Evolutionary conservation across 352 stramenopile species (phyloP).

Genomic region (Globisporangium barbulae): DNA sequence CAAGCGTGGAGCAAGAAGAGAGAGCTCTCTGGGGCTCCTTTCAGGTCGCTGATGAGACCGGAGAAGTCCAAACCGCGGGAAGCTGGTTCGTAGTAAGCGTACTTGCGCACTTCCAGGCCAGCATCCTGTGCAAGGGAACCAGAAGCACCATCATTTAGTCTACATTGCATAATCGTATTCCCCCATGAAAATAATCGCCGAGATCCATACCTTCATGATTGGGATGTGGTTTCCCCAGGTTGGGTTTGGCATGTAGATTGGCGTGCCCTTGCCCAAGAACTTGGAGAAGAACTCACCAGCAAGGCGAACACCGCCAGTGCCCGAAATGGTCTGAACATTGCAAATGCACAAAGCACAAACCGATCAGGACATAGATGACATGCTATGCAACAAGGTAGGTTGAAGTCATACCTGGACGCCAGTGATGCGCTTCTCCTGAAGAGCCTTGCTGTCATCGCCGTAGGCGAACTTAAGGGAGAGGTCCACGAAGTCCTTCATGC

Average conservation of each 20-base stretch:
- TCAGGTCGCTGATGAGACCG: constrained; percentile 94
- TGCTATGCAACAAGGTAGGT: not conserved
- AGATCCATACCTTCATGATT: constrained; percentile 71
- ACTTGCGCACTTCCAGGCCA: constrained; percentile 74
- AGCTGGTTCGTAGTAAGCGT: constrained; percentile 85
- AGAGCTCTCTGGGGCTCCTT: constrained; percentile 90
- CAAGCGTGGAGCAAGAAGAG: constrained; percentile 98
- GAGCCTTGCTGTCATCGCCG: constrained; percentile 90
- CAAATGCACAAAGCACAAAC: not conserved
- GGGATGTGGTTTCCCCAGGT: constrained; percentile 99
- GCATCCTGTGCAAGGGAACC: constrained; percentile 36
- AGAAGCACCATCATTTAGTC: not conserved
- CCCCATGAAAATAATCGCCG: not conserved
- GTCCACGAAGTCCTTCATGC: constrained; percentile 95
- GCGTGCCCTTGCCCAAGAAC: constrained; percentile 82
- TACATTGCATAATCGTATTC: not conserved
- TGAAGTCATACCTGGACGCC: constrained; percentile 81
- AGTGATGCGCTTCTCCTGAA: constrained; percentile 91
- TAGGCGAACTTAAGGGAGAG: constrained; percentile 96
- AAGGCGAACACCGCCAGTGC: constrained; percentile 96
- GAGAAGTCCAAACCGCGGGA: constrained; percentile 91
- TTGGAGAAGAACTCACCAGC: constrained; percentile 94
- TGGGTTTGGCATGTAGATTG: constrained; percentile 98
- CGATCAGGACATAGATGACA: too few relatives aligned
- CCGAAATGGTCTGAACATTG: constrained; percentile 92